A percentile compares a stretch with the other conserved stretches of the same genome.
Conservation (phyloP, 192 early-diverging fungal species). For the Coemansia sp. region DNA sequence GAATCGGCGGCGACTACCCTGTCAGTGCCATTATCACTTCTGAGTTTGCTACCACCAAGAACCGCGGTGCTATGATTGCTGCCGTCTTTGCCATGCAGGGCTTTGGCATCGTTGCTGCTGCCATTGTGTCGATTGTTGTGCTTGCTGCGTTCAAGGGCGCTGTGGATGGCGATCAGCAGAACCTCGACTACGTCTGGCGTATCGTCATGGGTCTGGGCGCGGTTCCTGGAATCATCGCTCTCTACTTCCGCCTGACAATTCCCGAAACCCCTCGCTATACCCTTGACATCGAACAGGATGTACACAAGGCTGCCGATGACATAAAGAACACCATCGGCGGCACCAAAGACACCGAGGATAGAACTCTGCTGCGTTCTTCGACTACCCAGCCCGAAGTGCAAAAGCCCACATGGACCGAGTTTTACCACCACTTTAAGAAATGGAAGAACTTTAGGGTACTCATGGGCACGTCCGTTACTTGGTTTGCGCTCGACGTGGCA, state of each 20-base stretch:
- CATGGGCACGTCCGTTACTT: slow-evolving; percentile 68
- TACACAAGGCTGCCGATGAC: slow-evolving; percentile 36
- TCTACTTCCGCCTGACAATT: slow-evolving; percentile 90
- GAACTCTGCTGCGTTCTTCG: slow-evolving; percentile 48
- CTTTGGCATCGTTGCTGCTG: slow-evolving; percentile 80
- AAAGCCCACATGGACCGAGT: slow-evolving; percentile 58
- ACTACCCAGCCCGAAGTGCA: slow-evolving; percentile 24
- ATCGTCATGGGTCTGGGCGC: slow-evolving; percentile 81
- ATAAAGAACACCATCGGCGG: slow-evolving; percentile 26
- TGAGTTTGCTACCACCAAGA: slow-evolving; percentile 78
- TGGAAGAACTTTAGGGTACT: slow-evolving; percentile 81
- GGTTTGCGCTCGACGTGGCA: slow-evolving; percentile 77
- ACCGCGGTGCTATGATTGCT: slow-evolving; percentile 88
- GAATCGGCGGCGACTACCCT: slow-evolving; percentile 94
- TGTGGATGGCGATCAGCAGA: slow-evolving; percentile 62
- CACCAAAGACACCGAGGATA: slow-evolving; percentile 22
- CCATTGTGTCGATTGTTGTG: slow-evolving; percentile 70
- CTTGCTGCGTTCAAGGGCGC: slow-evolving; percentile 67
- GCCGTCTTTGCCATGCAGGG: slow-evolving; percentile 94
- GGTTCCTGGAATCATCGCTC: slow-evolving; percentile 74
- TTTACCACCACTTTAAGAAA: slow-evolving; percentile 69
- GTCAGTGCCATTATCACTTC: slow-evolving; percentile 89
- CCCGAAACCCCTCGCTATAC: slow-evolving; percentile 93
- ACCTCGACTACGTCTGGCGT: slow-evolving; percentile 87
- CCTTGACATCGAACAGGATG: slow-evolving; percentile 69